phyloP scores from a whole-genome alignment of 495 filamentous ascomycete species.

The Acidiella bohemica region DNA sequence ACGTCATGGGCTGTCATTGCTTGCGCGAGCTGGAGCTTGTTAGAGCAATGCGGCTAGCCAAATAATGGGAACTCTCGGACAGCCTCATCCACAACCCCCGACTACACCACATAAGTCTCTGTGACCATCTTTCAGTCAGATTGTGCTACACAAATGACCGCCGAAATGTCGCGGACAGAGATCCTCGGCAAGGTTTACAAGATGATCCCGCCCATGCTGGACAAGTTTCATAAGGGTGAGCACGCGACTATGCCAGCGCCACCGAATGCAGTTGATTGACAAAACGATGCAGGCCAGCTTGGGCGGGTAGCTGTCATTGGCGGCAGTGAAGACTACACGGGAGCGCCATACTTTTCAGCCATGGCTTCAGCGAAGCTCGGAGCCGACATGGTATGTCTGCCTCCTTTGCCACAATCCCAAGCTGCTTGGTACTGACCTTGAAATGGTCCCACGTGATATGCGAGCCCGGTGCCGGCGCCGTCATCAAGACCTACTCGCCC shows the following conservation, averaged over 20 bases:
- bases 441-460: slow-evolving; percentile 80
- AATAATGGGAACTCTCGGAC: background rate
- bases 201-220: slow-evolving; percentile 88
- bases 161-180: slow-evolving; percentile 44
- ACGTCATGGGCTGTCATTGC: too few relatives aligned
- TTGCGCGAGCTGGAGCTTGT: too few relatives aligned
- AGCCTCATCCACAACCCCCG: background rate
- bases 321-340: slow-evolving; percentile 90
- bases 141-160: slow-evolving; percentile 26
- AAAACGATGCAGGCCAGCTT: slow-evolving; percentile 63
- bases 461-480: slow-evolving; percentile 65
- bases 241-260: slow-evolving; percentile 1
- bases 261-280: too few relatives aligned
- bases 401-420: background rate
- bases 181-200: slow-evolving; percentile 71
- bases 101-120: background rate
- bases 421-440: background rate
- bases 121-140: background rate
- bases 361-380: slow-evolving; percentile 83
- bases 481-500: slow-evolving; percentile 95
- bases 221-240: slow-evolving; percentile 90
- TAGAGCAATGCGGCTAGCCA: too few relatives aligned
- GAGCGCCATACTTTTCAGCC: slow-evolving; percentile 94
- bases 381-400: slow-evolving; percentile 26
- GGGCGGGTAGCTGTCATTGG: slow-evolving; percentile 90